phyloP scores from a whole-genome alignment of 805 yeast genomes.

The Blastobotrys peoriensis region DNA sequence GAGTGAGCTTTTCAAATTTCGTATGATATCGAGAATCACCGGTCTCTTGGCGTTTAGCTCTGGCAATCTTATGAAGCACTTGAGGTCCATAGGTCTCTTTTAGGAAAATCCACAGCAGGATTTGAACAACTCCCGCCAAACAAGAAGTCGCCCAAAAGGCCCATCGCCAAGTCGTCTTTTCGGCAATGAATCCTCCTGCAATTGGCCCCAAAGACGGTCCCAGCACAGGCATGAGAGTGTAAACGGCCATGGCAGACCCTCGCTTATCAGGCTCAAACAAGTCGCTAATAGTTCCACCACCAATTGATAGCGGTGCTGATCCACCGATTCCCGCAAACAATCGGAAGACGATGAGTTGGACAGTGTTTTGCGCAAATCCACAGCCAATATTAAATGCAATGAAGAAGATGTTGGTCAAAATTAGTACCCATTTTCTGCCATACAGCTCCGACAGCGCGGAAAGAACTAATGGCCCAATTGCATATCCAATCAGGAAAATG shows the following conservation, averaged over 20 bases:
- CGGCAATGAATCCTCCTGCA: conserved; percentile 50
- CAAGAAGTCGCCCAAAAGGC: conserved; percentile 51
- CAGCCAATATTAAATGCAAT: conserved; percentile 44
- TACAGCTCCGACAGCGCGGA: conserved; percentile 64
- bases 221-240: conserved; percentile 52
- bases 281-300: conserved; percentile 64
- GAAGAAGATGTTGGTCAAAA: conserved; percentile 43
- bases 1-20: conserved; percentile 39
- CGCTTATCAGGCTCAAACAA: conserved; percentile 47
- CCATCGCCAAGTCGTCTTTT: conserved; percentile 55
- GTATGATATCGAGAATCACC: conserved; percentile 53
- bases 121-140: conserved; percentile 43
- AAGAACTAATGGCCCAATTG: conserved; percentile 55
- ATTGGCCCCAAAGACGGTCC: conserved; percentile 48
- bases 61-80: conserved; percentile 42
- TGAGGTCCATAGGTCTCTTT: conserved; percentile 58
- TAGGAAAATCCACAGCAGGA: conserved; percentile 39
- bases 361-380: conserved; percentile 51
- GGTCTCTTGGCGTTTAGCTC: conserved; percentile 41
- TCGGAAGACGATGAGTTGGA: conserved; percentile 52
- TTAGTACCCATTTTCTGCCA: conserved; percentile 54
- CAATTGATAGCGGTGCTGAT: conserved; percentile 59
- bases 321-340: conserved; percentile 61
- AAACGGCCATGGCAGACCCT: conserved; percentile 50
- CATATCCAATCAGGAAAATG: conserved; percentile 61